These are phyloP conservation scores for Candida piceae DNA, from an alignment of 805 yeast species.

Conservation along the genomic window DNA sequence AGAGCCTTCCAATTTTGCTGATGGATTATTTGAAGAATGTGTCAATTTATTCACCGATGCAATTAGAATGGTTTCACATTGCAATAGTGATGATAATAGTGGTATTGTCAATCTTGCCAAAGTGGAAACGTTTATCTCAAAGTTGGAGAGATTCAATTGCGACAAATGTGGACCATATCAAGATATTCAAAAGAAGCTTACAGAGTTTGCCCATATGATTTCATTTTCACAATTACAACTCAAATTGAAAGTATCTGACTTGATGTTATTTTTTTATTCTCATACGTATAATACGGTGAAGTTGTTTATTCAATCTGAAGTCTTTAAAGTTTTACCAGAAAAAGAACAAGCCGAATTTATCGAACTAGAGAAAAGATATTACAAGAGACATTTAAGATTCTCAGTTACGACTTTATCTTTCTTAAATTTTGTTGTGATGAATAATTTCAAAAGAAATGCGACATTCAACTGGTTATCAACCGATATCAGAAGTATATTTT, in stretches of 20 bases:
- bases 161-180: conserved; percentile 5
- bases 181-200: conserved; percentile 4
- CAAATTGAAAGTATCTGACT: conserved; percentile 15
- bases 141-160: conserved; percentile 14
- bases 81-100: neutral
- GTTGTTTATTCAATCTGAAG: conserved; percentile 8
- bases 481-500: conserved; percentile 21
- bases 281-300: conserved; percentile 10
- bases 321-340: conserved; percentile 5
- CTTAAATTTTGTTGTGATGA: conserved; percentile 14
- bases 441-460: conserved; percentile 5
- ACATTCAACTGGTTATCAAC: conserved; percentile 16
- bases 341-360: conserved; percentile 5
- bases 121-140: conserved; percentile 16
- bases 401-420: conserved; percentile 17
- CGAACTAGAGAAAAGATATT: conserved; percentile 9
- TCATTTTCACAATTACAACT: conserved; percentile 4
- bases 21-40: neutral
- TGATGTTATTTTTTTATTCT: conserved; percentile 19
- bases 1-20: too few species aligned
- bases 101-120: conserved; percentile 6
- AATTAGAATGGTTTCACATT: neutral
- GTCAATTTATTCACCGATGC: neutral
- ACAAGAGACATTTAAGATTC: conserved; percentile 12
- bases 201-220: neutral